Evolutionary conservation across 345 rosid genomes (phyloP).

Genomic region (Citrus trifoliata): DNA sequence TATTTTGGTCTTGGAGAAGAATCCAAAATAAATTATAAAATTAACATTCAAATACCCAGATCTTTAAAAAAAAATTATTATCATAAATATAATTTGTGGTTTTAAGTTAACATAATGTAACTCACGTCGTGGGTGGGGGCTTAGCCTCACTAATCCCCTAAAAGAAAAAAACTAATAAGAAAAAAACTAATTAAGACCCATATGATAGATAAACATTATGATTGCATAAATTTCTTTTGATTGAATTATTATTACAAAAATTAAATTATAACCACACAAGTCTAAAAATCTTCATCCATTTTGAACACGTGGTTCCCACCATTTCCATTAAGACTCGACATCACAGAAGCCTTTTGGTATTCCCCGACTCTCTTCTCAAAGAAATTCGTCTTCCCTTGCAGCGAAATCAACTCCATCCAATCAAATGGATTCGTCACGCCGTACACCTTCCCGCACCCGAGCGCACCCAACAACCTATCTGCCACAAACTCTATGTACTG

Average conservation of each 20-base stretch:
- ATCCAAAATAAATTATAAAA: too few relatives aligned
- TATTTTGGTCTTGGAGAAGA: not conserved
- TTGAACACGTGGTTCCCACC: constrained; percentile 65
- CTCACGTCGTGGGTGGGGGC: too few relatives aligned
- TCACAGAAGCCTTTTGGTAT: constrained; percentile 81
- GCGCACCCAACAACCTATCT: constrained; percentile 63
- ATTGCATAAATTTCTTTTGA: too few relatives aligned
- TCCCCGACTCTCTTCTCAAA: constrained; percentile 87
- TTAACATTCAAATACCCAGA: too few relatives aligned
- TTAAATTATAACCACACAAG: not conserved
- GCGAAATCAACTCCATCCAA: constrained; percentile 89
- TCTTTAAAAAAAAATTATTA: too few relatives aligned
- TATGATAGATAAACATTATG: too few relatives aligned
- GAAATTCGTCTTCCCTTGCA: constrained; percentile 88
- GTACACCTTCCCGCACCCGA: constrained; percentile 67
- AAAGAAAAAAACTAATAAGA: too few relatives aligned
- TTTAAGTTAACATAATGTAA: too few relatives aligned
- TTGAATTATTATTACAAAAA: too few relatives aligned
- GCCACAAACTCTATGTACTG: constrained; percentile 92
- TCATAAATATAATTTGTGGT: too few relatives aligned
- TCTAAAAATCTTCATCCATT: constrained; percentile 74
- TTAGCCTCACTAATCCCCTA: too few relatives aligned
- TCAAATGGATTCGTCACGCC: constrained; percentile 67
- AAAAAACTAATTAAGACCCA: not conserved
- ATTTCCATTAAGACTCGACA: constrained; percentile 56